A percentile compares a stretch with the other conserved stretches of the same genome.
These are phyloP conservation scores for Neurospora tetrasperma DNA, from an alignment of 495 filamentous ascomycete species.

Conservation along the genomic window DNA sequence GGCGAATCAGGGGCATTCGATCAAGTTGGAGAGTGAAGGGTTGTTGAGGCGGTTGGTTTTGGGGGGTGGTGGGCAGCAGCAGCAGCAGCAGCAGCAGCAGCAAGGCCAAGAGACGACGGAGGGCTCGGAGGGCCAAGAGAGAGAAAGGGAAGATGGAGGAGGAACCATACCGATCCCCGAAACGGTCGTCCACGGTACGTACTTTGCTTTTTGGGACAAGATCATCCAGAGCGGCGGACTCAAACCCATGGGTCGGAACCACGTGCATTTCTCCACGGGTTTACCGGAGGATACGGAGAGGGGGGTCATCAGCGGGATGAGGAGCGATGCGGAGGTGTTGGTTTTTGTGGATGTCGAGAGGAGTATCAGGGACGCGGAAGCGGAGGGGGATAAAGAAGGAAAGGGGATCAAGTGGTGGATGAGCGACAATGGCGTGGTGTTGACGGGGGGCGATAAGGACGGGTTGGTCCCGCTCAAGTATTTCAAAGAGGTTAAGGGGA, in stretches of 20 bases:
- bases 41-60: constrained; percentile 57
- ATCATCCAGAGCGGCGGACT: constrained; percentile 69
- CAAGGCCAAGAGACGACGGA: no score
- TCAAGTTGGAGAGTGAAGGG: constrained; percentile 55
- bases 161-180: constrained; percentile 37
- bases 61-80: constrained; percentile 8
- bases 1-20: constrained; percentile 84
- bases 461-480: constrained; percentile 35
- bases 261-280: constrained; percentile 77
- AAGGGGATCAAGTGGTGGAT: constrained; percentile 69
- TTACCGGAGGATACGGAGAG: constrained; percentile 35
- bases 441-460: constrained; percentile 39
- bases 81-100: no score
- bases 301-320: constrained; percentile 76
- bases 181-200: constrained; percentile 78
- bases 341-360: constrained; percentile 67
- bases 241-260: constrained; percentile 67
- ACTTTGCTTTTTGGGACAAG: constrained; percentile 58
- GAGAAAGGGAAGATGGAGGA: background rate
- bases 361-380: constrained; percentile 34
- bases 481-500: constrained; percentile 47
- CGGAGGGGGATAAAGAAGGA: constrained; percentile 16
- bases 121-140: constrained; percentile 4
- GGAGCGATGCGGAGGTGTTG: constrained; percentile 63
- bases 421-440: constrained; percentile 72